Base-by-base conservation (phyloP, 2,329 filamentous ascomycete genomes). In the Penicillium sp. region DNA sequence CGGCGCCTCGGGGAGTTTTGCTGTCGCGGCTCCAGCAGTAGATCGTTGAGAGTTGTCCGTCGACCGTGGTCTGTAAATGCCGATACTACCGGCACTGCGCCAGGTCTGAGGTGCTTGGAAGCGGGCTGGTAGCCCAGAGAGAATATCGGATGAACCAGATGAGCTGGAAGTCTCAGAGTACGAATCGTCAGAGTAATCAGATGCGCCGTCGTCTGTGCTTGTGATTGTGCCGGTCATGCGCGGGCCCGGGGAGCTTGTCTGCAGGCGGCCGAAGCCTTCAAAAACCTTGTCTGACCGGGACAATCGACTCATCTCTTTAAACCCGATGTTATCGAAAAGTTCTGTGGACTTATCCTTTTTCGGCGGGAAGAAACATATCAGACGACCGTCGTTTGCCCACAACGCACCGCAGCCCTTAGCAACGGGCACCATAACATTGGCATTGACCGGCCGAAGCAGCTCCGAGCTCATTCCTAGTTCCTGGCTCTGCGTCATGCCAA, bases 351-450 rank as follows among this genome's bases (percentile, higher is more conserved):
- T 80, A 56, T 81, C 82, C 37, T 79, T 79, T 65, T 84, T 84
- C 3, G 80, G 79, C 2, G 83, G 84, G 63, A 86, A 86, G 69
- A 87, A 86, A 68, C 84, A 86, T 37, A 87, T 76, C 37, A 89
- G 79, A 49, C 83, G 82, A 37, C 86, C 87, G 70, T 84, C 82
- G 37, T 80, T 79, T 17, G 82, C 83, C 81, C 87, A 89, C 9
- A 84, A 70, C 9, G 85, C 86, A 62, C 86, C 84, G 68, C 82
- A 85, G 26, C 81, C 82, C 71, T 85, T 87, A 17, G 86, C 85
- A 56, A 88, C 76, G 5, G 88, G 88, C 4, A 89, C 85, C 70
- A 88, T 88, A 55, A 86, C 83, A 73, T 88, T 88, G 78, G 87
- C 75, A 83, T 85, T 85, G 28, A 84, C 79, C 10, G 81, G 80